These are phyloP conservation scores for Sclerotinia minor DNA, from an alignment of 2,329 filamentous ascomycete species.

Conservation along the genomic window DNA sequence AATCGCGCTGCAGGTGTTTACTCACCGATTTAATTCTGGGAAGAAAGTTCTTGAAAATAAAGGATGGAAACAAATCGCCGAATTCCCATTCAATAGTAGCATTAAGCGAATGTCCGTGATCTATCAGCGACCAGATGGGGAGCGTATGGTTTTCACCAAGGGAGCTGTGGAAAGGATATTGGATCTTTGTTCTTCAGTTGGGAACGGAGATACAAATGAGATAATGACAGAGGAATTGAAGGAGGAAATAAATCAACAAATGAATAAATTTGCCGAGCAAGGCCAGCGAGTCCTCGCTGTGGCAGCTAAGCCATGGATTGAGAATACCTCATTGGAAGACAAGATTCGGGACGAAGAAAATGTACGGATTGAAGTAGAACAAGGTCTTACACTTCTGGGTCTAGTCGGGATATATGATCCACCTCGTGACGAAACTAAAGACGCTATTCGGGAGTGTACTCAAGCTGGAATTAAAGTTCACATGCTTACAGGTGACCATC, in stretches of 20 bases:
- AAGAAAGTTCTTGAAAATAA: conserved; percentile 51
- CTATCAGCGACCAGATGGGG: conserved; percentile 49
- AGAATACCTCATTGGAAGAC: conserved; percentile 28
- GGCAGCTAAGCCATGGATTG: conserved; percentile 49
- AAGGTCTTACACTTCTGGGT: conserved; percentile 60
- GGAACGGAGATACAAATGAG: conserved; percentile 45
- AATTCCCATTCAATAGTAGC: conserved; percentile 73
- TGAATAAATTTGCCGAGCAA: conserved; percentile 65
- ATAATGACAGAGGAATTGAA: conserved; percentile 55
- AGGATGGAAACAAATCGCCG: conserved; percentile 59
- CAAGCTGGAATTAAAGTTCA: conserved; percentile 72
- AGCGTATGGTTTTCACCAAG: conserved; percentile 58
- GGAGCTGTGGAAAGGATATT: conserved; percentile 71
- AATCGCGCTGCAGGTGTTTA: conserved; percentile 74
- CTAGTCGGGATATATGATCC: conserved; percentile 61
- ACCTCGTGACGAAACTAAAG: conserved; percentile 59
- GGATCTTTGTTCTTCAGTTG: conserved; percentile 58
- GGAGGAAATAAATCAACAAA: conserved; percentile 61
- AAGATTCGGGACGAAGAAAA: conserved; percentile 30
- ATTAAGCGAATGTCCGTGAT: conserved; percentile 78
- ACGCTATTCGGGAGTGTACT: conserved; percentile 61
- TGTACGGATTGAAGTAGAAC: conserved; percentile 49
- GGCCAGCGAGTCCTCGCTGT: conserved; percentile 70
- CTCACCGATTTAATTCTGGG: conserved; percentile 62
- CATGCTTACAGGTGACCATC: conserved; percentile 74